Conservation (phyloP, 1,284 basidiomycete genomes). For the Mycosarcoma mackinlayi region DNA sequence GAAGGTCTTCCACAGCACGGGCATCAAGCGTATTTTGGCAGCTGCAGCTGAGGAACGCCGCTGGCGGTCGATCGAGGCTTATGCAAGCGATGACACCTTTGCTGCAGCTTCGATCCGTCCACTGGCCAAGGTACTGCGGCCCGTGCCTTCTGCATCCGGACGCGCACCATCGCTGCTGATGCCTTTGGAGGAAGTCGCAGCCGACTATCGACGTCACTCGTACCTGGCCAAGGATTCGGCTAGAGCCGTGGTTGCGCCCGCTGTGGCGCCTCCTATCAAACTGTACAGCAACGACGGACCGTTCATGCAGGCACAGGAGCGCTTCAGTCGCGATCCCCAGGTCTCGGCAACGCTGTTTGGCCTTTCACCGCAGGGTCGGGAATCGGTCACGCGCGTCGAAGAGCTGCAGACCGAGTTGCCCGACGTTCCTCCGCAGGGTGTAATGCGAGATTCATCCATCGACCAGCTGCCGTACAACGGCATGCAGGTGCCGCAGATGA, state of each 20-base stretch:
- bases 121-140: conserved; percentile 68
- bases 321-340: conserved; percentile 72
- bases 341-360: conserved; percentile 86
- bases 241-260: conserved; percentile 83
- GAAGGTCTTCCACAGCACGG: conserved; percentile 73
- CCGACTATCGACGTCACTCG: conserved; percentile 77
- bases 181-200: conserved; percentile 75
- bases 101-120: conserved; percentile 70
- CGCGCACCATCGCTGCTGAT: conserved; percentile 70
- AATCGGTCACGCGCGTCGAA: conserved; percentile 74
- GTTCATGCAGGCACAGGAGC: conserved; percentile 80
- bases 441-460: conserved; percentile 77
- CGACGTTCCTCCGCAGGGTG: conserved; percentile 76
- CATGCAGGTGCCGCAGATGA: conserved; percentile 94
- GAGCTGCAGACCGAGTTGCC: conserved; percentile 74
- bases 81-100: conserved; percentile 74
- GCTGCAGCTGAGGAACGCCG: conserved; percentile 64
- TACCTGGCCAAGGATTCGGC: conserved; percentile 82
- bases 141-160: conserved; percentile 59
- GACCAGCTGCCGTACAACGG: conserved; percentile 84
- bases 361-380: conserved; percentile 77
- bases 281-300: conserved; percentile 81
- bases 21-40: conserved; percentile 72
- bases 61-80: conserved; percentile 45
- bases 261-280: conserved; percentile 83